Percentiles rank a stretch among this genome's conserved stretches.
Conservation (phyloP, 169 alveolate species). For the Plasmodium ovale region DNA sequence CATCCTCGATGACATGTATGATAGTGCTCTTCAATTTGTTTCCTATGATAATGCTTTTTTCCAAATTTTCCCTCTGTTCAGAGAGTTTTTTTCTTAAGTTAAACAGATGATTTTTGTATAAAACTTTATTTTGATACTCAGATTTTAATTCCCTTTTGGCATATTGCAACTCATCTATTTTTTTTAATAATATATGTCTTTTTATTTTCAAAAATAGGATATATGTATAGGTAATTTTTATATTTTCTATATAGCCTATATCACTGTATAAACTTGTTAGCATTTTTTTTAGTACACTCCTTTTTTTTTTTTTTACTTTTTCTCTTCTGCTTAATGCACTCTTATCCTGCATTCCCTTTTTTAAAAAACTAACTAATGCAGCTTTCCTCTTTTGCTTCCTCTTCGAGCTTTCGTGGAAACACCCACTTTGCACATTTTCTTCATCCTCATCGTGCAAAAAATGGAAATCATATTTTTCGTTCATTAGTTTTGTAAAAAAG, state of each 20-base stretch:
- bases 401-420: neutral
- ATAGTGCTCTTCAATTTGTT: constrained; percentile 16
- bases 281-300: constrained; percentile 25
- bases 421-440: neutral
- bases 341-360: constrained; percentile 1
- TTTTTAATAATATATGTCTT: constrained; percentile 22
- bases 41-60: constrained; percentile 8
- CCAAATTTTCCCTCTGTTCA: constrained; percentile 1
- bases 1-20: constrained; percentile 43
- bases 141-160: constrained; percentile 8
- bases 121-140: constrained; percentile 44
- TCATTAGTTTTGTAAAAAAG: constrained; percentile 36
- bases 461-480: constrained; percentile 37
- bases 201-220: constrained; percentile 46
- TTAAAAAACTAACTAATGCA: neutral
- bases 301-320: constrained; percentile 17
- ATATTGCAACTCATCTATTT: neutral
- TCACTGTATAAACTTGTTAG: constrained; percentile 15
- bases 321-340: neutral
- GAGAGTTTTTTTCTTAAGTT: constrained; percentile 7
- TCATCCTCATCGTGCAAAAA: constrained; percentile 18
- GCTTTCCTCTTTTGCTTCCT: neutral
- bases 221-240: constrained; percentile 35
- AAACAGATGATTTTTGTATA: constrained; percentile 35
- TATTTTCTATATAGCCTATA: constrained; percentile 26